A percentile compares a stretch with the other conserved stretches of the same genome.
These are phyloP conservation scores for Graphilbum sp. DNA, from an alignment of 2,329 filamentous ascomycete species.

Conservation along the genomic window DNA sequence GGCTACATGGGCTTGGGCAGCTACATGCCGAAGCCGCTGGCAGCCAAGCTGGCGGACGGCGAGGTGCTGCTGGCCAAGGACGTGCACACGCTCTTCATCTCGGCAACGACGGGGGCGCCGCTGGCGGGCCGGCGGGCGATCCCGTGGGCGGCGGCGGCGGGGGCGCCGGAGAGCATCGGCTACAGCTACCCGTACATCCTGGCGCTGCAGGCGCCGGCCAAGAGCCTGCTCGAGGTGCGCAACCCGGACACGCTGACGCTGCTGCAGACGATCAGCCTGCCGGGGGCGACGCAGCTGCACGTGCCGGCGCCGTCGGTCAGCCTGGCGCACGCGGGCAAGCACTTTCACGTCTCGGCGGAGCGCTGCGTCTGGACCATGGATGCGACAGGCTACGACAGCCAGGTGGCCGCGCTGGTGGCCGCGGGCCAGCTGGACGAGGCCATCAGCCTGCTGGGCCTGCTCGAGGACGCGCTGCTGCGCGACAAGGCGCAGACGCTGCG, in stretches of 20 bases:
- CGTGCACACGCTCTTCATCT: conserved; percentile 86
- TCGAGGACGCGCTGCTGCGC: conserved; percentile 78
- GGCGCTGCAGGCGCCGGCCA: conserved; percentile 60
- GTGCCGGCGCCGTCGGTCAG: conserved; percentile 87
- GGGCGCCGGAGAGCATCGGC: conserved; percentile 76
- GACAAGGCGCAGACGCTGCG: conserved; percentile 69
- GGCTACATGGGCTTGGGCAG: conserved; percentile 91
- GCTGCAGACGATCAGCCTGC: conserved; percentile 68
- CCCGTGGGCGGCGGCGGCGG: conserved; percentile 75
- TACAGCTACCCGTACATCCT: conserved; percentile 96
- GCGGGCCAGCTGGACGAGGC: conserved; percentile 72
- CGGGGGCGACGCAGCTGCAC: conserved; percentile 69
- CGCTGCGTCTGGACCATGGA: conserved; percentile 93
- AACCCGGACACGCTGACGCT: conserved; percentile 87
- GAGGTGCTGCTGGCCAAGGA: conserved; percentile 93
- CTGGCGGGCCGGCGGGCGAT: conserved; percentile 64
- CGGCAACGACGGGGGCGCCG: conserved; percentile 65
- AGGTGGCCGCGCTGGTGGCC: conserved; percentile 67
- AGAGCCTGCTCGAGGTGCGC: conserved; percentile 74
- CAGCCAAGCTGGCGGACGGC: conserved; percentile 64
- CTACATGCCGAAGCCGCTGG: conserved; percentile 80
- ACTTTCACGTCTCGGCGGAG: conserved; percentile 85
- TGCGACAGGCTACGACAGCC: conserved; percentile 76
- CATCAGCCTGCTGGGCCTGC: conserved; percentile 71
- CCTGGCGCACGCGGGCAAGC: conserved; percentile 89